These are phyloP conservation scores for Picocystis sp. DNA, from an alignment of 163 green algal genomes.

Conservation along the genomic window DNA sequence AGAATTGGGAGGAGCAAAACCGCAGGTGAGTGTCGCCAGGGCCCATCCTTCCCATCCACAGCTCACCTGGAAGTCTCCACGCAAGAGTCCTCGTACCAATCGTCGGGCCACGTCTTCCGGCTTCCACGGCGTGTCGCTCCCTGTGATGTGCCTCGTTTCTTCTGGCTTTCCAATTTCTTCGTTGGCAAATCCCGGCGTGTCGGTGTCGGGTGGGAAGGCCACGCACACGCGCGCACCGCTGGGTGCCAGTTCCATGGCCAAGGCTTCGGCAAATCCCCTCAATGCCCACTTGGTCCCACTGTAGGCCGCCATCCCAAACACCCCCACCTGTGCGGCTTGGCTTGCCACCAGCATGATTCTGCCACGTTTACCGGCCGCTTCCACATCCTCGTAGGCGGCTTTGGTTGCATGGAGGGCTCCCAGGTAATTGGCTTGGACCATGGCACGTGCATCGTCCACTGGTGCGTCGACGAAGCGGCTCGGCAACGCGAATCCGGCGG, in stretches of 20 bases:
- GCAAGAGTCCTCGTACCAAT: too few relatives aligned
- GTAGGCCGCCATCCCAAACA: constrained; percentile 60
- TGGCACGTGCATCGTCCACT: constrained; percentile 24
- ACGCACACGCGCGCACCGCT: constrained; percentile 53
- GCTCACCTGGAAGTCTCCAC: too few relatives aligned
- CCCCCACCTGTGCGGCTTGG: constrained; percentile 19
- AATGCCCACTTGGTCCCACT: constrained; percentile 69
- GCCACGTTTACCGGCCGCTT: constrained; percentile 5
- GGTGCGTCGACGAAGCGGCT: constrained; percentile 50
- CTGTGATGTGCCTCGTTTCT: not conserved
- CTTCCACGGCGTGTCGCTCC: too few relatives aligned
- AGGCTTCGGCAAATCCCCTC: constrained; percentile 57
- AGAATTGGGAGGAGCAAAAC: too few relatives aligned
- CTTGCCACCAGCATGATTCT: constrained; percentile 17
- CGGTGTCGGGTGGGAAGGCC: constrained; percentile 65
- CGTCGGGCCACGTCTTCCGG: too few relatives aligned
- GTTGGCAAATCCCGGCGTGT: constrained; percentile 53
- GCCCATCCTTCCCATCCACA: too few relatives aligned
- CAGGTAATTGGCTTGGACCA: constrained; percentile 73
- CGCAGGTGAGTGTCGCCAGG: too few relatives aligned
- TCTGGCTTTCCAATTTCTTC: constrained; percentile 19
- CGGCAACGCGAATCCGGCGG: constrained; percentile 5
- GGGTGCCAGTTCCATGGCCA: constrained; percentile 54
- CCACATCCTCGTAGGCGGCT: constrained; percentile 13
- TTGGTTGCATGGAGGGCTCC: constrained; percentile 46